phyloP scores from a whole-genome alignment of 441 rosid species.

The Erodium moschatum region DNA sequence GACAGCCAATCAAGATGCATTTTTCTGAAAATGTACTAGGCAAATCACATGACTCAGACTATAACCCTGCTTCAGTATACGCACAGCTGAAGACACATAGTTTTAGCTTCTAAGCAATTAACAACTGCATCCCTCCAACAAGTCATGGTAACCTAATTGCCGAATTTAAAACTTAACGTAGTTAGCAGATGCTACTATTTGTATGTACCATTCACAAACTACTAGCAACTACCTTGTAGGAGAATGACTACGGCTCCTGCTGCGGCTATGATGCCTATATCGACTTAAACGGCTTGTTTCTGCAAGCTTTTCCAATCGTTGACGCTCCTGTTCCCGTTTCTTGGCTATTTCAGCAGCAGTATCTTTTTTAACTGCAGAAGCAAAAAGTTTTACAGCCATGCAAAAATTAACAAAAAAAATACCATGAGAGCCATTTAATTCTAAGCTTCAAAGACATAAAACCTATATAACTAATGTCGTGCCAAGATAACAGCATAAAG shows the following conservation, averaged over 20 bases:
- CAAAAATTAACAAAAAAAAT: not conserved
- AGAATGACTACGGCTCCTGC: conserved; percentile 77
- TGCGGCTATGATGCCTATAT: conserved; percentile 41
- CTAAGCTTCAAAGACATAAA: not conserved
- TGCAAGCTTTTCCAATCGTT: conserved; percentile 75
- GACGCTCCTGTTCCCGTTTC: conserved; percentile 83
- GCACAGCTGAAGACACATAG: not conserved
- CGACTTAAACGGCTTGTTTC: conserved; percentile 59
- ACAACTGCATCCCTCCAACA: not conserved
- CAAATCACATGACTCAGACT: not conserved
- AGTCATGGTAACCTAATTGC: not conserved
- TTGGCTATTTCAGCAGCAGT: conserved; percentile 85
- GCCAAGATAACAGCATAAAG: not conserved
- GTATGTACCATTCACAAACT: not conserved
- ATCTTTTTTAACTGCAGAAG: conserved; percentile 76
- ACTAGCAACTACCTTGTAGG: conserved; percentile 56
- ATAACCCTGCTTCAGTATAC: no score
- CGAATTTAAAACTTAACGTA: no score
- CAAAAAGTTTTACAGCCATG: conserved; percentile 5
- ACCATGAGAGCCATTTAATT: not conserved
- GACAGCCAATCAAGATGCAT: not conserved
- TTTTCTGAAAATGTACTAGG: not conserved
- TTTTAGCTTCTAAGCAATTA: not conserved
- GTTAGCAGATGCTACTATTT: not conserved
- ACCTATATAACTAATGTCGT: not conserved